Evolutionary conservation across 345 rosid genomes (phyloP).

Genomic region (Linum tenue): DNA sequence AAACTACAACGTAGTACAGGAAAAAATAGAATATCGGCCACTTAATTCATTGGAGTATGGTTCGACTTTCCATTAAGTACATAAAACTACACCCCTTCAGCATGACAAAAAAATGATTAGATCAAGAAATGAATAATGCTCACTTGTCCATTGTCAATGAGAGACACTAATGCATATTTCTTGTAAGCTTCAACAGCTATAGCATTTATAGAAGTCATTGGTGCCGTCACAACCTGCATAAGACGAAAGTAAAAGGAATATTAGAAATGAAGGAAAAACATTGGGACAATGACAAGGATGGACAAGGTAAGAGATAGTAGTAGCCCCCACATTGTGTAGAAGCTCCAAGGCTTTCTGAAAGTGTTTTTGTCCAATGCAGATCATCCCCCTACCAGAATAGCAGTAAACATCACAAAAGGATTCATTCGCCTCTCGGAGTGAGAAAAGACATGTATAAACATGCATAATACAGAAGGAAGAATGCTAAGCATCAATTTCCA

Average conservation of each 20-base stretch:
- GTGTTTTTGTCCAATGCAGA: conserved; percentile 74
- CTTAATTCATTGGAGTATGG: neutral
- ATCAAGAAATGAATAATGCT: conserved; percentile 5
- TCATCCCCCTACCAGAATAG: conserved; percentile 67
- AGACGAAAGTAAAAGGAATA: conserved; percentile 13
- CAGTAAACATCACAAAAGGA: conserved; percentile 3
- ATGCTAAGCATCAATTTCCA: conserved; percentile 17
- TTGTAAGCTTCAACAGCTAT: conserved; percentile 89
- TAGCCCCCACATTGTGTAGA: conserved; percentile 51
- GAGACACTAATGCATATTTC: conserved; percentile 77
- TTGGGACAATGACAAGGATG: conserved; percentile 2
- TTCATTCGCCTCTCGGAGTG: neutral
- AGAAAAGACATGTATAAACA: neutral
- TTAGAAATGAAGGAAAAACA: conserved; percentile 7
- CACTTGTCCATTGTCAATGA: conserved; percentile 81
- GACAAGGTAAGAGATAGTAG: neutral
- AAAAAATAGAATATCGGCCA: neutral
- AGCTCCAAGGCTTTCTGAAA: conserved; percentile 90
- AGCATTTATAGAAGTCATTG: conserved; percentile 66
- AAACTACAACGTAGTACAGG: conserved; percentile 3
- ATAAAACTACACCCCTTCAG: neutral
- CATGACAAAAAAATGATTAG: neutral
- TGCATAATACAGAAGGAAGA: neutral
- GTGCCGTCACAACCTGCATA: conserved; percentile 83
- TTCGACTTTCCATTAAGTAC: neutral